These are phyloP conservation scores for Agrocybe praecox DNA, from an alignment of 768 basidiomycete genomes.

Conservation along the genomic window DNA sequence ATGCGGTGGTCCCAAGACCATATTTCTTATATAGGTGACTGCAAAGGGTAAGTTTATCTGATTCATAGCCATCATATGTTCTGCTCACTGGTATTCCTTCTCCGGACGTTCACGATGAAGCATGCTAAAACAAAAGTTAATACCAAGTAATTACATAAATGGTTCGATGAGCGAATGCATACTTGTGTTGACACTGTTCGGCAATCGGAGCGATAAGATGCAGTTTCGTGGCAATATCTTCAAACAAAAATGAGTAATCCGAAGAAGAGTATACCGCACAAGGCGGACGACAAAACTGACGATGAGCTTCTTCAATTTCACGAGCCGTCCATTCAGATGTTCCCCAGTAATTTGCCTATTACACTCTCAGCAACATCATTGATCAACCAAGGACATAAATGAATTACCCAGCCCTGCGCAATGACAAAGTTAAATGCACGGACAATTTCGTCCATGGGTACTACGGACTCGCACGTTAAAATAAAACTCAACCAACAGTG, in stretches of 20 bases:
- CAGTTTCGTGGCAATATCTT: conserved; percentile 69
- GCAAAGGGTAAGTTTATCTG: too few species aligned
- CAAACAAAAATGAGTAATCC: not conserved
- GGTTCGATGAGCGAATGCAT: not conserved
- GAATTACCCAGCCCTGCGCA: conserved; percentile 63
- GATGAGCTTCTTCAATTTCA: conserved; percentile 68
- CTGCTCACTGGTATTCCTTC: conserved; percentile 72
- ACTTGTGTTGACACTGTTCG: conserved; percentile 80
- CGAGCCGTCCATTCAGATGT: conserved; percentile 79
- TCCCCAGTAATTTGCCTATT: conserved; percentile 68
- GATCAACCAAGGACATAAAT: not conserved
- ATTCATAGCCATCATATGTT: too few species aligned
- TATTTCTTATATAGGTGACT: conserved; percentile 71
- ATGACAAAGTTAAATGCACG: conserved; percentile 83
- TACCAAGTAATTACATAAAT: not conserved
- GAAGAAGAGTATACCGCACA: not conserved
- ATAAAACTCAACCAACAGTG: not conserved
- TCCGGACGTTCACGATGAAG: conserved; percentile 82
- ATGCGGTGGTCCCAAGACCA: conserved; percentile 69
- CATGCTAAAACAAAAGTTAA: conserved; percentile 44
- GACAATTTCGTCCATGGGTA: conserved; percentile 78
- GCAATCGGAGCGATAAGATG: conserved; percentile 69
- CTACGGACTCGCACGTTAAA: conserved; percentile 20
- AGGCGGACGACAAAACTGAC: conserved; percentile 32
- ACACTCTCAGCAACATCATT: conserved; percentile 4